These are phyloP conservation scores for Diaporthe citrichinensis DNA, from an alignment of 2,329 filamentous ascomycete species.

Conservation along the genomic window DNA sequence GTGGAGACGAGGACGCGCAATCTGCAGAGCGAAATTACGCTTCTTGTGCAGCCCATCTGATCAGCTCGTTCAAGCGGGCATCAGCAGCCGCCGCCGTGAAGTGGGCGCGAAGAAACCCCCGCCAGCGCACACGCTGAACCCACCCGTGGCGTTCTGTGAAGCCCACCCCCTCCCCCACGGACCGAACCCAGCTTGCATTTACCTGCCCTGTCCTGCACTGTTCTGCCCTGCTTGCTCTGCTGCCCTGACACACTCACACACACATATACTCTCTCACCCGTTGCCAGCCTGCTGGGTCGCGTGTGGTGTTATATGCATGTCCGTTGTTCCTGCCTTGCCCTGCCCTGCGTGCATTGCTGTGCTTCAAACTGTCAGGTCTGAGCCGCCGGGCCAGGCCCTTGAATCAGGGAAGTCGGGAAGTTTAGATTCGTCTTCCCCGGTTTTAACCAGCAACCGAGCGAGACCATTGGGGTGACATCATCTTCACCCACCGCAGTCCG, in stretches of 20 bases:
- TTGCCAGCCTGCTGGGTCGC: neutral
- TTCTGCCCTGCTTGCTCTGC: neutral
- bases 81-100: neutral
- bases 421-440: conserved; percentile 25
- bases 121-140: neutral
- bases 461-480: conserved; percentile 21
- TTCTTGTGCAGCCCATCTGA: conserved; percentile 11
- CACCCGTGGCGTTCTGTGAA: conserved; percentile 2
- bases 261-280: neutral
- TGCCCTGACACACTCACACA: neutral
- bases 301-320: neutral
- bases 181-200: neutral
- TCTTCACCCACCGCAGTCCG: conserved; percentile 9
- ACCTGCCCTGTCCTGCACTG: neutral
- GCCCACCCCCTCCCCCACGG: neutral
- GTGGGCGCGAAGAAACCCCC: conserved; percentile 18
- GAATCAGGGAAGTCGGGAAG: conserved; percentile 24
- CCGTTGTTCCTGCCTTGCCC: neutral
- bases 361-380: conserved; percentile 8
- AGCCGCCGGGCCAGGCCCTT: conserved; percentile 2
- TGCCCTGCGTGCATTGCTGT: neutral
- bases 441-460: conserved; percentile 28
- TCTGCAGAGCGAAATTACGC: conserved; percentile 39
- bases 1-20: conserved; percentile 38
- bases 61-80: neutral